Base-by-base conservation (phyloP, 1,284 basidiomycete species). In the Ustilago loliicola region DNA sequence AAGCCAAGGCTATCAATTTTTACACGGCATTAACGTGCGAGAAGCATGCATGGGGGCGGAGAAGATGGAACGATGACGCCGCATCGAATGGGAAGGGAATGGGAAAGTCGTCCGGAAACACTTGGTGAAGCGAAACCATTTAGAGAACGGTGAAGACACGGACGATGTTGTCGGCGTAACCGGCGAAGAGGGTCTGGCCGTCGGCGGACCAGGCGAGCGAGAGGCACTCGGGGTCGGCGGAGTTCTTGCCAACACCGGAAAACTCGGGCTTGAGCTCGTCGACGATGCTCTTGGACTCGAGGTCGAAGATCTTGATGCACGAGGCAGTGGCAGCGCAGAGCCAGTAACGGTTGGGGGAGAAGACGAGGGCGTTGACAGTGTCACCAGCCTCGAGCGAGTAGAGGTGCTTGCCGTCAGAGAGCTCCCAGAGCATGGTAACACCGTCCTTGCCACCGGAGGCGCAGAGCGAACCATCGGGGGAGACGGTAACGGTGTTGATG, bases 401-500 rank as follows among this genome's bases (percentile, higher is more conserved):
- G 86, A 99, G 92, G 91, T 99, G 96, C 90, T 99, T 99, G 91
- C 95, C 96, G 90, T 99, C 97, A 89, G 98, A 98, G 84, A 99
- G 90, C 88, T 99, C 97, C 97, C 96, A 99, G 79, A 99, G 93
- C 97, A 99, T 99, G 87, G 96, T 98, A 89, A 99, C 96, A 60
- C 84, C 82, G 80, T 99, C 97, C 90, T 98, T 98, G 86, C 97
- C 97, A 87, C 97, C 97, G 55, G 97, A 99, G 62, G 97, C 97
- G 86, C 96, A 96, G 86, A 99, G 92, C 57, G 97, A 99, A 80
- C 97, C 97, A 87, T 99, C 97, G 77, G 97, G 97, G 51, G 97
- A 99, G 79, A 99, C 95, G 77, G 97, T 96, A 87, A 99, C 89
- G 83, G 96, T 96, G 91, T 97, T 98, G 89, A 99, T 95, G 91